phyloP scores from a whole-genome alignment of 83 land plant genomes.

The Thuja plicata region DNA sequence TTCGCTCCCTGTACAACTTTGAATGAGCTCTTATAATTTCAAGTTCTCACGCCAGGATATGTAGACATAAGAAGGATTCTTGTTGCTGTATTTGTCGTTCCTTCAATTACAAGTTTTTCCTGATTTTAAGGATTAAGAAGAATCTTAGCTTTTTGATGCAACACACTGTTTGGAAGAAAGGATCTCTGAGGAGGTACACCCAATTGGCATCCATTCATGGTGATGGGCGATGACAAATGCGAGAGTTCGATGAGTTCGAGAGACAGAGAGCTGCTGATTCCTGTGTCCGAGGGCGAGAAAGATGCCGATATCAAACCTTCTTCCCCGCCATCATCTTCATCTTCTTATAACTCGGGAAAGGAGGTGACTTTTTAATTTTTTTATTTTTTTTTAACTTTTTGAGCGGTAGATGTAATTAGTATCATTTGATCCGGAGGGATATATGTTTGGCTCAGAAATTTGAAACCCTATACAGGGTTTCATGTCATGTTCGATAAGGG shows the following conservation, averaged over 20 bases:
- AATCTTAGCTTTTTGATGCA: neutral
- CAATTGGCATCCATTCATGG: constrained; percentile 3
- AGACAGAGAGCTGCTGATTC: constrained; percentile 43
- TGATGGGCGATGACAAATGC: constrained; percentile 8
- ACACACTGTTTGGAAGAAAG: neutral
- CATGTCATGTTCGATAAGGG: neutral
- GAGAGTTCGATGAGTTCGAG: constrained; percentile 14
- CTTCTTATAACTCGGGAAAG: constrained; percentile 28
- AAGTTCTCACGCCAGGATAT: neutral
- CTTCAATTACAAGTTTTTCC: neutral
- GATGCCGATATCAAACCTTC: constrained; percentile 9
- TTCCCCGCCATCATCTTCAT: constrained; percentile 21
- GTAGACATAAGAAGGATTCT: neutral
- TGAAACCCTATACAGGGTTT: neutral
- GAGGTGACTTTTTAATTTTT: constrained; percentile 21
- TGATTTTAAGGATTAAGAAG: neutral
- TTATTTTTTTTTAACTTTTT: neutral
- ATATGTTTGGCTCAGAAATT: neutral
- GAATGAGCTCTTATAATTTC: neutral
- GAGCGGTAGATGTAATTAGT: neutral
- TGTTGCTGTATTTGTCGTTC: neutral
- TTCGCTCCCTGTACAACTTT: neutral
- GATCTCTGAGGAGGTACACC: neutral
- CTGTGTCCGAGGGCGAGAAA: constrained; percentile 18
- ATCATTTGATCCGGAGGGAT: neutral